A percentile compares a stretch with the other conserved stretches of the same genome.
Evolutionary conservation across 2,329 filamentous ascomycete species (phyloP).

Genomic region (Beauveria medogensis): DNA sequence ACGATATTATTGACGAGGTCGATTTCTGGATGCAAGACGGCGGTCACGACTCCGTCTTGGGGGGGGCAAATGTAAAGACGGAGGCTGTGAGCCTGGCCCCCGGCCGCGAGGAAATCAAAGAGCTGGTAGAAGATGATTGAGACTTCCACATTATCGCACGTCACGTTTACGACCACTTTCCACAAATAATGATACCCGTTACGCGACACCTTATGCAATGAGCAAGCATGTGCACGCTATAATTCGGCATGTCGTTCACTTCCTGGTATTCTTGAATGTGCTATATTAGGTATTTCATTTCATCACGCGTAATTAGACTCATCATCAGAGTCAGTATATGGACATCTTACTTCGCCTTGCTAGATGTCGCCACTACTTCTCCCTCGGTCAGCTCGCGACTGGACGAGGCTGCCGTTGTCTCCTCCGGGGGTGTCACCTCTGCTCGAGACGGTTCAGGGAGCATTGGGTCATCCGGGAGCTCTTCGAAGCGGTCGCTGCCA

Average conservation of each 20-base stretch:
- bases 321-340: neutral
- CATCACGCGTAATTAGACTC: constrained; percentile 2
- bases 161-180: neutral
- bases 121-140: constrained; percentile 56
- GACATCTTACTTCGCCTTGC: neutral
- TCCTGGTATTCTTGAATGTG: neutral
- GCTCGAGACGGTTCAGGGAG: constrained; percentile 26
- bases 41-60: constrained; percentile 39
- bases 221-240: neutral
- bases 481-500: constrained; percentile 36
- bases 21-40: constrained; percentile 77
- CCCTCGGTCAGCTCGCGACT: neutral
- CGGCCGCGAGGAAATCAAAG: constrained; percentile 53
- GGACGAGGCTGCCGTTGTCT: neutral
- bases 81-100: constrained; percentile 35
- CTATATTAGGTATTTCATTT: neutral
- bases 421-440: constrained; percentile 8
- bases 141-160: neutral
- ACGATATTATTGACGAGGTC: constrained; percentile 89
- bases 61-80: constrained; percentile 36
- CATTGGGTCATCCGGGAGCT: constrained; percentile 40
- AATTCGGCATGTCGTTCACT: neutral
- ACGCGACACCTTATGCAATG: neutral
- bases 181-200: constrained; percentile 7
- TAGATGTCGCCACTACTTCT: neutral